A percentile compares a stretch with the other conserved stretches of the same genome.
Conservation (phyloP, 164 flowering plant genomes). For the Saururus chinensis region DNA sequence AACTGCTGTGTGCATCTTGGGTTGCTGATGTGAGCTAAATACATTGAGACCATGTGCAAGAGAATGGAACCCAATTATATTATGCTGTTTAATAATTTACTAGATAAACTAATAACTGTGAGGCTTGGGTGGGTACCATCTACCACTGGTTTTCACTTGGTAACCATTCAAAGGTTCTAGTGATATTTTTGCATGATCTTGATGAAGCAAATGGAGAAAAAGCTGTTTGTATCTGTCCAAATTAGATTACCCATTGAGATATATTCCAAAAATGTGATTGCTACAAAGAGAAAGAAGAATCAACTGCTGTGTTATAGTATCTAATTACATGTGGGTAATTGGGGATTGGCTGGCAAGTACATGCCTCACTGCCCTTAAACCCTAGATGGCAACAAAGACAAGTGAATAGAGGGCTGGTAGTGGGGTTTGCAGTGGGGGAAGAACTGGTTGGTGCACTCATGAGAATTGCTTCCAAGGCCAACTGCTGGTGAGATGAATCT, state of each 20-base stretch:
- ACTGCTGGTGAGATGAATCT: conserved; percentile 3
- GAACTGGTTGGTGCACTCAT: conserved; percentile 1
- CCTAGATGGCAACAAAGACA: conserved; percentile 25
- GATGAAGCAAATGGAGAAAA: too few species aligned
- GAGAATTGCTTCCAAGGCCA: background rate
- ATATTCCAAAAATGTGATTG: background rate
- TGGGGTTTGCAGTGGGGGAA: background rate
- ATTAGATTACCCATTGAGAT: background rate
- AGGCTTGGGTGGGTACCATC: too few species aligned
- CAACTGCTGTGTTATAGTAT: conserved; percentile 13
- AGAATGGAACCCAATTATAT: too few species aligned
- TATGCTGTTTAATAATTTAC: too few species aligned
- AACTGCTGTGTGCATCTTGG: too few species aligned
- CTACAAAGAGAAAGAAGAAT: conserved; percentile 4
- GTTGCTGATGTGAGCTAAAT: too few species aligned
- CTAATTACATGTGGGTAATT: conserved; percentile 5
- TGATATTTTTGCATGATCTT: too few species aligned
- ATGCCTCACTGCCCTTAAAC: conserved; percentile 14
- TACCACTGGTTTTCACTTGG: too few species aligned
- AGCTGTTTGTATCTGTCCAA: too few species aligned
- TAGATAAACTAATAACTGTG: too few species aligned
- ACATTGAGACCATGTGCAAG: too few species aligned
- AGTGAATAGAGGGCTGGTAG: background rate
- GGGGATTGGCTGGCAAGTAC: conserved; percentile 15
- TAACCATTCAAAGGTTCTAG: too few species aligned